Evolutionary conservation across 2,329 filamentous ascomycete genomes (phyloP).

Genomic region (Colletotrichum scovillei): DNA sequence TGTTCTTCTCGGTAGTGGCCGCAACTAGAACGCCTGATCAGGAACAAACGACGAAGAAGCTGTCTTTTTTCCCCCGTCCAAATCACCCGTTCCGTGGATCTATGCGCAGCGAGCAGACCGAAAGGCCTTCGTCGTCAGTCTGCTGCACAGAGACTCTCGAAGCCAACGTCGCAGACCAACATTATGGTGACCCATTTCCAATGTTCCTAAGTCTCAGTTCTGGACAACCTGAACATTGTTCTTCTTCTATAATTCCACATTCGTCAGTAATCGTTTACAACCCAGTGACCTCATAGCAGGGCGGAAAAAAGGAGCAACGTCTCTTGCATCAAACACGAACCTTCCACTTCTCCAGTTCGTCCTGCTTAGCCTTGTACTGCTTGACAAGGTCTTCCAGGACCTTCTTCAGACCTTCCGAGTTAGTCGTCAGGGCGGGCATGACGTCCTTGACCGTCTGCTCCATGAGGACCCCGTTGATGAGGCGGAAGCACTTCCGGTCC

Average conservation of each 20-base stretch:
- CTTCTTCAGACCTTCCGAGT: constrained; percentile 93
- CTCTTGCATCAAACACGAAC: constrained; percentile 59
- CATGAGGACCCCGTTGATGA: constrained; percentile 97
- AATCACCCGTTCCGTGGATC: background rate
- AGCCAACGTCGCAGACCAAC: background rate
- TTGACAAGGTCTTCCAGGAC: constrained; percentile 94
- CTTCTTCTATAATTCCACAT: constrained; percentile 74
- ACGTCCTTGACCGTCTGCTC: constrained; percentile 96
- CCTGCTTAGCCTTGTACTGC: constrained; percentile 95
- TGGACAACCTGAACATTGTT: constrained; percentile 90
- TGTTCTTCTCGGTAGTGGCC: background rate
- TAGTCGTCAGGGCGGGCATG: constrained; percentile 89
- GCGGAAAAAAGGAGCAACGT: background rate
- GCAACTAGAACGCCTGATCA: background rate
- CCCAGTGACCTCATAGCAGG: constrained; percentile 2
- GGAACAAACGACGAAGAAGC: background rate
- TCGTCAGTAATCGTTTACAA: background rate
- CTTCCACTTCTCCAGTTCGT: constrained; percentile 99
- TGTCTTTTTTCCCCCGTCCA: background rate
- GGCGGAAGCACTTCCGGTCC: constrained; percentile 96
- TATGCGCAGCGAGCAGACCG: background rate
- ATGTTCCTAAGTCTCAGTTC: constrained; percentile 61
- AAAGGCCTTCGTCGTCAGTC: background rate
- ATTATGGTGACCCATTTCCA: background rate
- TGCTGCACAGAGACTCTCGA: background rate